A percentile compares a stretch with the other conserved stretches of the same genome.
phyloP scores from a whole-genome alignment of 345 rosid genomes.

The Ceriops decandra region DNA sequence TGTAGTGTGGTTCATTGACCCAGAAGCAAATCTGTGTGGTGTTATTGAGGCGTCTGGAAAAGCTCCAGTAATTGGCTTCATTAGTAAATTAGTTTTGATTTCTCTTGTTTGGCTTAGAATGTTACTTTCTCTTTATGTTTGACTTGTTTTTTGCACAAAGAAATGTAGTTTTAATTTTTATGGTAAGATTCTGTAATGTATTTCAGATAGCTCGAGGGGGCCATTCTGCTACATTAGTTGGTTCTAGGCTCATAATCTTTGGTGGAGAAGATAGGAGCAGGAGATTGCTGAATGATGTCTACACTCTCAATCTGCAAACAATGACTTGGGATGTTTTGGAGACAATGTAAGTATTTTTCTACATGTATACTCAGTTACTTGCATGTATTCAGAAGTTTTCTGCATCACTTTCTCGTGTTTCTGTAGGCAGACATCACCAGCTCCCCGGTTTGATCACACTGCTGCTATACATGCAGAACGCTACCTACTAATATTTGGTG shows the following conservation, averaged over 20 bases:
- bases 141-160: neutral
- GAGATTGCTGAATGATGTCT: conserved; percentile 74
- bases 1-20: conserved; percentile 76
- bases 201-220: conserved; percentile 90
- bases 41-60: conserved; percentile 63
- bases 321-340: conserved; percentile 76
- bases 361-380: conserved; percentile 1
- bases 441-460: conserved; percentile 95
- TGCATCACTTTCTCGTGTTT: conserved; percentile 29
- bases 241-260: conserved; percentile 69
- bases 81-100: neutral
- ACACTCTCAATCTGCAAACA: conserved; percentile 73
- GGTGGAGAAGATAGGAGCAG: conserved; percentile 90
- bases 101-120: neutral
- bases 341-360: conserved; percentile 54
- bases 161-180: neutral
- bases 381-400: conserved; percentile 23
- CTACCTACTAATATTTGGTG: conserved; percentile 88
- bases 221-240: conserved; percentile 77
- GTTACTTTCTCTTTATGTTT: neutral
- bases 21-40: conserved; percentile 56
- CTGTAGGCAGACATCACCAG: conserved; percentile 92
- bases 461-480: conserved; percentile 69
- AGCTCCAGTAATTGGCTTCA: conserved; percentile 55
- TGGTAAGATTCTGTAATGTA: conserved; percentile 18